Evolutionary conservation across 495 filamentous ascomycete genomes (phyloP), one percentile per base, ranked within the genome.

Genomic region (Venustampulla echinocandica): DNA sequence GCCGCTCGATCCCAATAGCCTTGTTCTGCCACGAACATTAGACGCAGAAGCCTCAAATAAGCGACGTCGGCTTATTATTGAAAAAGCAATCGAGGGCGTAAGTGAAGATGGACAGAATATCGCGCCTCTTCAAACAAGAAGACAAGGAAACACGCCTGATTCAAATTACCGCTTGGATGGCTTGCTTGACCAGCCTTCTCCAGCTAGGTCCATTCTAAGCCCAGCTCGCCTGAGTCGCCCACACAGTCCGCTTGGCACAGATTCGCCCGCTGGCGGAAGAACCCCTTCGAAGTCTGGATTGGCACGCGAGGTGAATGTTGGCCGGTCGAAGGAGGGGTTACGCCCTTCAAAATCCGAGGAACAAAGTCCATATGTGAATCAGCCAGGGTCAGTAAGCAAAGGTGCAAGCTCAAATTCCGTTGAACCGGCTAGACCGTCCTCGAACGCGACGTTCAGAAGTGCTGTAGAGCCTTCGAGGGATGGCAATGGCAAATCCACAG

Each of bases 151-250:
- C 14, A 27, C 0, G 13, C 11, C 24, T 0, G 42, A 22, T 18
- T 4, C 21, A 5, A 13, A 11, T 19, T 24, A 33, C n/a, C 40
- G 27, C 1, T 22, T 58, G n/a, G 15, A 14, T 15, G 34, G 41
- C 10, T 22, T 58, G 15, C 48, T 58, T 18, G 30, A 11, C 2
- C 52, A 46, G 9, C 51, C 52, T 9, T 46, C 52, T 34, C 55
- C 55, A 20, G 18, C 39, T 9, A 58, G 47, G 23, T 32, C 36
- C 5, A 20, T 43, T 4, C 41, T 58, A 4, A 49, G 36, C 17
- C 21, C 34, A 38, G 17, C 18, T 11, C 7, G 20, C 4, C 15
- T 28, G 13, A 42, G 18, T n/a, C n/a, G 18, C 11, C 20, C 36
- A 3, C 2, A 20, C 18, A 42, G 13, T 11, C 15, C n/a, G 39